Evolutionary conservation across 2,329 filamentous ascomycete species (phyloP), one percentile per base, ranked within the genome.

Genomic region (Nemania sp.): DNA sequence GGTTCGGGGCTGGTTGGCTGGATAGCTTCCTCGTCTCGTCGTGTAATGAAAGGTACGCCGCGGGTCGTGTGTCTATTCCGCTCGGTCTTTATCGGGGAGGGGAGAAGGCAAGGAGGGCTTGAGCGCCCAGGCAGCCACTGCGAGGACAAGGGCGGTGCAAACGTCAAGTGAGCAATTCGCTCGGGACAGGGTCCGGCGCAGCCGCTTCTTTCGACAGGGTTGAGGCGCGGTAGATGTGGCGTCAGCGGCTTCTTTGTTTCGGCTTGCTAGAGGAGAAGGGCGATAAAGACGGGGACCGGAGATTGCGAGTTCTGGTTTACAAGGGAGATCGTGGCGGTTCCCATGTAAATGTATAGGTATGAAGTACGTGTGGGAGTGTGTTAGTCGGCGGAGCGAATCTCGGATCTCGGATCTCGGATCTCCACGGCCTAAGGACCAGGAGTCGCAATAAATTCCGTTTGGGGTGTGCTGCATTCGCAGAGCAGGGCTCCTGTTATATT

Each of bases 381-480:
- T 29, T 29, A 40, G 21, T 13, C 6, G 39, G 39, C 34, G 25
- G 37, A 12, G 5, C 18, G 46, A 39, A 29, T 4, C 25, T 29
- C 25, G 25, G 25, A 29, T 29, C 25, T 29, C 25, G 25, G 25
- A 29, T 29, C 25, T 29, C 25, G 25, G 25, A 17, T n/a, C 47
- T 20, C 20, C 15, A 20, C 15, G 53, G 42, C 37, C 21, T 49
- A 42, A 43, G 37, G 18, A 39, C 18, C 7, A 13, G n/a, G 2
- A 35, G 18, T 35, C 54, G 43, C 43, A 17, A 13, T 35, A n/a
- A n/a, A 34, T 45, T 29, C 32, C n/a, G 18, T 29, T 39, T 18
- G 21, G 49, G 52, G 42, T 46, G 20, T n/a, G 53, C 35, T 17
- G 51, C 43, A 35, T 50, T 54, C 55, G 55, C 59, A 59, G 55